Evolutionary conservation across 2,329 filamentous ascomycete species (phyloP).

Genomic region (Pyrenophora seminiperda): DNA sequence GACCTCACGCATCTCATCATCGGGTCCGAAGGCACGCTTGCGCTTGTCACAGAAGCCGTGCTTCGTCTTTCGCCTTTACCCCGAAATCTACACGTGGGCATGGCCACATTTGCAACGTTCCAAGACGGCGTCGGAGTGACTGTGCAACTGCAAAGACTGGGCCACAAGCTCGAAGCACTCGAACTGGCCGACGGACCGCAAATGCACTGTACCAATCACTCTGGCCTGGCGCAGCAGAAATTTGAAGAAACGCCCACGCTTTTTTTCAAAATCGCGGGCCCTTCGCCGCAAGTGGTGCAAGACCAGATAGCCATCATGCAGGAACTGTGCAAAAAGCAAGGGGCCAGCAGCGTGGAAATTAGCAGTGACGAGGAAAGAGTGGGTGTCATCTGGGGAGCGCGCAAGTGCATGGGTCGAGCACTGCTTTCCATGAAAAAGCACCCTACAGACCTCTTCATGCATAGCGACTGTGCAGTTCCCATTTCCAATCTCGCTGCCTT

Average conservation of each 20-base stretch:
- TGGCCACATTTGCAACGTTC: conserved; percentile 66
- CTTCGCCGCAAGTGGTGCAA: conserved; percentile 64
- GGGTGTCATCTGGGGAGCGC: conserved; percentile 71
- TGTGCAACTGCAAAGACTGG: conserved; percentile 73
- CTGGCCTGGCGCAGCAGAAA: conserved; percentile 58
- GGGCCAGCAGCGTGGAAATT: conserved; percentile 68
- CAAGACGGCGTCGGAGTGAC: conserved; percentile 77
- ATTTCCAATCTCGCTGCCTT: conserved; percentile 72
- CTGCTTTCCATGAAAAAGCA: conserved; percentile 67
- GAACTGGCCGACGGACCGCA: conserved; percentile 88
- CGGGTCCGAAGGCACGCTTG: conserved; percentile 88
- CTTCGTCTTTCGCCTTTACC: conserved; percentile 82
- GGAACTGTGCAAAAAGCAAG: conserved; percentile 59
- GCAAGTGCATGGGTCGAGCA: conserved; percentile 74
- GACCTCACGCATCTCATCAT: conserved; percentile 87
- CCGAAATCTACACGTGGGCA: conserved; percentile 76
- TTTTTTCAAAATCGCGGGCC: conserved; percentile 76
- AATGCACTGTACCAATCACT: conserved; percentile 72
- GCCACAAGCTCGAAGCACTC: conserved; percentile 83
- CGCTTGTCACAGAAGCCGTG: conserved; percentile 86
- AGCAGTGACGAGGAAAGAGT: conserved; percentile 65
- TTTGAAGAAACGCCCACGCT: conserved; percentile 72
- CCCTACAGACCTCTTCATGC: conserved; percentile 67
- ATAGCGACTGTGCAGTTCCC: conserved; percentile 78
- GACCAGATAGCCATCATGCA: conserved; percentile 73